These are phyloP conservation scores for Fusarium subglutinans DNA, from an alignment of 2,329 filamentous ascomycete genomes.

Conservation along the genomic window DNA sequence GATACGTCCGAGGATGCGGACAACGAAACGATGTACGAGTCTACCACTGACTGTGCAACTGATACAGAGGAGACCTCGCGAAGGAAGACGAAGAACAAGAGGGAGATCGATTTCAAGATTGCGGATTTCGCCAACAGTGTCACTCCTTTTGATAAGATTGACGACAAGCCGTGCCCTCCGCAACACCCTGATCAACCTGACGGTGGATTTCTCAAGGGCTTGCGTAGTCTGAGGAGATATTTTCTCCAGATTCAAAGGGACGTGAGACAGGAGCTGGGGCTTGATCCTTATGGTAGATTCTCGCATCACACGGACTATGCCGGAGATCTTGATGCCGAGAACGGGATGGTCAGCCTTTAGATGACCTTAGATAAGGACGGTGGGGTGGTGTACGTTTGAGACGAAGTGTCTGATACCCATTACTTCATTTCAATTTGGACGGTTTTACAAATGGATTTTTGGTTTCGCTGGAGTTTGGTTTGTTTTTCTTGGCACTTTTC, in stretches of 20 bases:
- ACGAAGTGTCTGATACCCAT: constrained; percentile 33
- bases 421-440: constrained; percentile 13
- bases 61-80: constrained; percentile 65
- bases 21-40: constrained; percentile 64
- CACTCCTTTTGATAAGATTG: constrained; percentile 80
- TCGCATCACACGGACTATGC: constrained; percentile 32
- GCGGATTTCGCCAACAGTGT: constrained; percentile 99
- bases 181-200: constrained; percentile 83
- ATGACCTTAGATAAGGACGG: neutral
- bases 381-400: constrained; percentile 17
- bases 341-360: constrained; percentile 49
- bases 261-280: constrained; percentile 64
- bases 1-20: constrained; percentile 65
- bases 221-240: constrained; percentile 81
- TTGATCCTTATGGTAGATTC: constrained; percentile 50
- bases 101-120: constrained; percentile 90
- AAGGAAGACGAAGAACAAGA: constrained; percentile 59
- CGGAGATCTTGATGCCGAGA: constrained; percentile 42
- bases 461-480: constrained; percentile 17
- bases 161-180: constrained; percentile 77
- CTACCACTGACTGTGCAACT: constrained; percentile 66
- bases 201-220: constrained; percentile 85
- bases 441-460: constrained; percentile 24
- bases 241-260: constrained; percentile 89
- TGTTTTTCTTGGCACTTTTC: constrained; percentile 2